A percentile compares a stretch with the other conserved stretches of the same genome.
These are phyloP conservation scores for Seminavis robusta DNA, from an alignment of 108 stramenopile species.

Conservation along the genomic window DNA sequence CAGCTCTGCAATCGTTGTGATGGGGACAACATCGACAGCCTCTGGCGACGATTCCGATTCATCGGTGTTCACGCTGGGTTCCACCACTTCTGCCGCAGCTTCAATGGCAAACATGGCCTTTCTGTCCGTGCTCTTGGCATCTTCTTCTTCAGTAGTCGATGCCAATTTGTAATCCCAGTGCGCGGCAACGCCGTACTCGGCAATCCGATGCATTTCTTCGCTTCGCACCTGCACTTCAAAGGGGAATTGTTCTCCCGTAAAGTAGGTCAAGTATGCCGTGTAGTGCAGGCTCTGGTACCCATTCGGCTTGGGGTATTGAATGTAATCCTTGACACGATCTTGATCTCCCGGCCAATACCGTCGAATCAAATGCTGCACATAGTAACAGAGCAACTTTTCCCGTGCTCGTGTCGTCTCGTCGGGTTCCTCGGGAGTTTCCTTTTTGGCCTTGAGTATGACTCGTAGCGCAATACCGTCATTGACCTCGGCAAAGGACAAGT, in stretches of 20 bases:
- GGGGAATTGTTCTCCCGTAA: conserved; percentile 54
- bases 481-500: conserved; percentile 31
- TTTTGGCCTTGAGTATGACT: conserved; percentile 52
- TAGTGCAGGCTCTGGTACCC: conserved; percentile 92
- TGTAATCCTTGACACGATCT: conserved; percentile 79
- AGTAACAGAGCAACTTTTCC: conserved; percentile 72
- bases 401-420: conserved; percentile 39
- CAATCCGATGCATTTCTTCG: conserved; percentile 80
- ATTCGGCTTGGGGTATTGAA: conserved; percentile 81
- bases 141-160: background rate
- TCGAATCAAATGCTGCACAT: conserved; percentile 51
- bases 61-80: conserved; percentile 35
- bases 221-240: conserved; percentile 88
- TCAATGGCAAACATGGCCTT: conserved; percentile 5
- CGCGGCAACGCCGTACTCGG: conserved; percentile 85
- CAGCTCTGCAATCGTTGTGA: background rate
- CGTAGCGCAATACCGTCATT: conserved; percentile 73
- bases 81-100: conserved; percentile 22
- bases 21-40: conserved; percentile 12
- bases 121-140: background rate
- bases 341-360: conserved; percentile 53
- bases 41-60: conserved; percentile 28
- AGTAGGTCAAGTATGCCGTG: conserved; percentile 54
- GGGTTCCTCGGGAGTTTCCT: conserved; percentile 25
- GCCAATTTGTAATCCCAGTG: conserved; percentile 80